These are phyloP conservation scores for Crotalaria pallida DNA, from an alignment of 306 rosid species.

Conservation along the genomic window DNA sequence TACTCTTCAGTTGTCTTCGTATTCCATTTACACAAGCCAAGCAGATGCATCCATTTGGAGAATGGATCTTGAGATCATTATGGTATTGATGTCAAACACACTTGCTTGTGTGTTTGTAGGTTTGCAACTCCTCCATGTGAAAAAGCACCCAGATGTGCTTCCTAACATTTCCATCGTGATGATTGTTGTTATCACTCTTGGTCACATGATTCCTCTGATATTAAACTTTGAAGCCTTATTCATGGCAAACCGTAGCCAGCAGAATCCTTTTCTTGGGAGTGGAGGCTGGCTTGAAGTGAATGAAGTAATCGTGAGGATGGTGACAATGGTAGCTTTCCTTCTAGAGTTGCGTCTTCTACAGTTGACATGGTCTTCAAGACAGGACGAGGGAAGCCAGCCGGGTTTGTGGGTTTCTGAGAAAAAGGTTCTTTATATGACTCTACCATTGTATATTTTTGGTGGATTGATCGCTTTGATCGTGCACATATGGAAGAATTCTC, in stretches of 20 bases:
- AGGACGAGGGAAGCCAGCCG: constrained; percentile 34
- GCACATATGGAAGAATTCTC: constrained; percentile 40
- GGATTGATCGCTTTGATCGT: constrained; percentile 52
- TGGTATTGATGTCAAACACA: constrained; percentile 76
- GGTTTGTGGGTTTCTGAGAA: constrained; percentile 59
- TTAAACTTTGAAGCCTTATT: constrained; percentile 78
- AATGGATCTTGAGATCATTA: constrained; percentile 69
- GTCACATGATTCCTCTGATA: constrained; percentile 77
- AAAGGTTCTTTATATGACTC: constrained; percentile 49
- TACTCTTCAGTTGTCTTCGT: constrained; percentile 47
- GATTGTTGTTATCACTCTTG: constrained; percentile 64
- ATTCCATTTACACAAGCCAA: constrained; percentile 47
- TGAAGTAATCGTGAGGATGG: constrained; percentile 69
- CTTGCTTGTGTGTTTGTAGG: constrained; percentile 73
- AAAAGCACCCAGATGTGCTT: constrained; percentile 51
- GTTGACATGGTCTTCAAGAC: constrained; percentile 72
- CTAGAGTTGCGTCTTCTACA: constrained; percentile 71
- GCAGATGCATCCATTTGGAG: constrained; percentile 73
- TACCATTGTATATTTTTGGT: constrained; percentile 60
- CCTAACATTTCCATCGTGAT: constrained; percentile 63
- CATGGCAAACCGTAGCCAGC: constrained; percentile 36
- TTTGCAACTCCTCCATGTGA: constrained; percentile 73
- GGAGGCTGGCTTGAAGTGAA: constrained; percentile 86
- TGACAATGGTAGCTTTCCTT: constrained; percentile 78
- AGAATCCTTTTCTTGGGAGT: constrained; percentile 51